phyloP scores from a whole-genome alignment of 441 rosid species.

The Croton laevigatus region DNA sequence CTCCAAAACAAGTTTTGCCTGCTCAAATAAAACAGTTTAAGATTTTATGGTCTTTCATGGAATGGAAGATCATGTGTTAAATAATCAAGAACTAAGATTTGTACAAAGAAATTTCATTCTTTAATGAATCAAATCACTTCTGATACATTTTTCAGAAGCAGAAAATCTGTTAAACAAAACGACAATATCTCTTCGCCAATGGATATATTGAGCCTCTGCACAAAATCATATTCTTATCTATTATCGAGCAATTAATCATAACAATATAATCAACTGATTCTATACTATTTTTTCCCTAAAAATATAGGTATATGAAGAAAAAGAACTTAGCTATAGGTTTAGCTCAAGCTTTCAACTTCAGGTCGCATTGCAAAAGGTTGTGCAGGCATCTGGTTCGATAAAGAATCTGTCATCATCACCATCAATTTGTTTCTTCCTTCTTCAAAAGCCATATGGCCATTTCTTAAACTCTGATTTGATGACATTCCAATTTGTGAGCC shows the following conservation, averaged over 20 bases:
- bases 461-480: conserved; percentile 36
- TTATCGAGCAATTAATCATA: conserved; percentile 12
- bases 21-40: background rate
- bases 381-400: conserved; percentile 41
- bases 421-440: conserved; percentile 46
- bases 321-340: conserved; percentile 2
- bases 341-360: conserved; percentile 50
- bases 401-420: conserved; percentile 35
- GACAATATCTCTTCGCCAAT: conserved; percentile 17
- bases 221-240: conserved; percentile 20
- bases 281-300: conserved; percentile 15
- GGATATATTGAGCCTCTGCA: conserved; percentile 16
- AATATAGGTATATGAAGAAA: conserved; percentile 3
- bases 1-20: background rate
- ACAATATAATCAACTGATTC: conserved; percentile 11
- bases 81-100: background rate
- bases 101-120: conserved; percentile 12
- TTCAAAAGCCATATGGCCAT: conserved; percentile 28
- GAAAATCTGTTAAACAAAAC: conserved; percentile 21
- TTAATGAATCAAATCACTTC: background rate
- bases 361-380: conserved; percentile 47
- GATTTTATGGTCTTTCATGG: background rate
- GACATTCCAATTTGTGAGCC: conserved; percentile 39
- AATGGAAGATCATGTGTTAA: background rate
- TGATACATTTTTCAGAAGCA: conserved; percentile 10